Evolutionary conservation across 2,329 filamentous ascomycete genomes (phyloP), one percentile per base, ranked within the genome.

Genomic region (Fonsecaea monophora): DNA sequence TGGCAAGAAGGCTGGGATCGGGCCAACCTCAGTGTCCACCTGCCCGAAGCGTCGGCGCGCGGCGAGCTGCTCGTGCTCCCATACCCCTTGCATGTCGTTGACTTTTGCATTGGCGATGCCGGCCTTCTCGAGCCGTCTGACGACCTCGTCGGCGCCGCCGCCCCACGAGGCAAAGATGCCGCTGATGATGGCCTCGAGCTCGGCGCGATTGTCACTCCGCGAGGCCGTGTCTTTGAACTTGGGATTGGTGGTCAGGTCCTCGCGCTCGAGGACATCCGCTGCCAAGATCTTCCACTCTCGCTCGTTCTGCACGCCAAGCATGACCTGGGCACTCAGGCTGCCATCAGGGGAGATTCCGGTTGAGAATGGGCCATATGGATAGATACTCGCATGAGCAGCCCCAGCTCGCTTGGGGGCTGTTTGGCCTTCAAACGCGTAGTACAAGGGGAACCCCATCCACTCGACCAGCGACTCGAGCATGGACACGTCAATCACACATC

Each of bases 401-500:
- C 85, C 85, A 0, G 80, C 80, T 1, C 82, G 78, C 1, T 74
- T 74, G 0, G 84, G 84, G 0, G 78, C 76, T 0, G 79, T 68
- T 2, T 82, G 80, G 2, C 78, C 80, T 2, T 84, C 75, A 67
- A 79, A 84, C 0, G 84, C 76, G 66, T 87, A 87, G 70, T 87
- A 85, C 70, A 86, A 73, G 0, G 84, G 85, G 56, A 86, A 87
- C 0, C 77, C 77, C 85, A 87, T 87, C 85, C 85, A 87, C 71
- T 87, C 85, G 0, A 82, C 78, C 84, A 87, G 85, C 56, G 81
- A 81, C 72, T 87, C 85, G 7, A 87, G 76, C 85, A 87, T 87
- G 1, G 83, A 85, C 15, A 87, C 82, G 53, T 87, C 85, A 21
- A 87, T 78, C 18, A 80, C 78, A 37, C 79, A 81, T 0, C 85